Percentiles rank a stretch among this genome's conserved stretches.
Evolutionary conservation across 768 basidiomycete species (phyloP).

Genomic region (Mycena epipterygia): DNA sequence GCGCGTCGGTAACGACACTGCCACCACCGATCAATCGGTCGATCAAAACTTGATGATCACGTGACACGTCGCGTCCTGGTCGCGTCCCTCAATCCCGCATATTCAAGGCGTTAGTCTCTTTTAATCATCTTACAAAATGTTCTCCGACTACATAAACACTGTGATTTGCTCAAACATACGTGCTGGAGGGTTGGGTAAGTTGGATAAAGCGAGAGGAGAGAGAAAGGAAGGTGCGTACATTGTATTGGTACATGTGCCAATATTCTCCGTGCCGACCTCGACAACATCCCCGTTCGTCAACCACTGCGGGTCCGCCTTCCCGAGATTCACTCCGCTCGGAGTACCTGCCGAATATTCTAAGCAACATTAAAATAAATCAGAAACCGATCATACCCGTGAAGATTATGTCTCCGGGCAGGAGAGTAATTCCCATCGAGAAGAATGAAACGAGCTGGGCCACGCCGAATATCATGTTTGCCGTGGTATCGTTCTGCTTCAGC

Average conservation of each 20-base stretch:
- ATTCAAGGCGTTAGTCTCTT: too few species aligned
- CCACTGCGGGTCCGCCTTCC: conserved; percentile 51
- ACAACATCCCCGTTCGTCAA: conserved; percentile 54
- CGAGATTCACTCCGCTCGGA: conserved; percentile 52
- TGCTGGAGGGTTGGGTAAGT: too few species aligned
- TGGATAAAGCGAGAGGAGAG: too few species aligned
- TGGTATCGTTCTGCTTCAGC: conserved; percentile 54
- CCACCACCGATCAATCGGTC: too few species aligned
- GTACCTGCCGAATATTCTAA: conserved; percentile 35
- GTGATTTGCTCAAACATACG: background rate
- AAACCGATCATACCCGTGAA: conserved; percentile 52
- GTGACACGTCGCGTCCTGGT: too few species aligned
- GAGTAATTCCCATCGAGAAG: conserved; percentile 60
- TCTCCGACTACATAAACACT: too few species aligned
- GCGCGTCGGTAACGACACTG: too few species aligned
- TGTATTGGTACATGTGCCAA: conserved; percentile 54
- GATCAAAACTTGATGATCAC: too few species aligned
- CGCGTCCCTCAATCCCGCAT: too few species aligned
- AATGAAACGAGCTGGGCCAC: conserved; percentile 54
- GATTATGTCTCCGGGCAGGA: conserved; percentile 58
- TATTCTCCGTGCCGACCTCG: conserved; percentile 53
- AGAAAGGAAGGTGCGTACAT: conserved; percentile 23
- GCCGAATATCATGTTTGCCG: conserved; percentile 58
- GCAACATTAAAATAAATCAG: background rate
- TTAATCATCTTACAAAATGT: too few species aligned